Percentiles rank a stretch among this genome's conserved stretches.
phyloP scores from a whole-genome alignment of 805 yeast species.

The Saccharomycopsis sp. region DNA sequence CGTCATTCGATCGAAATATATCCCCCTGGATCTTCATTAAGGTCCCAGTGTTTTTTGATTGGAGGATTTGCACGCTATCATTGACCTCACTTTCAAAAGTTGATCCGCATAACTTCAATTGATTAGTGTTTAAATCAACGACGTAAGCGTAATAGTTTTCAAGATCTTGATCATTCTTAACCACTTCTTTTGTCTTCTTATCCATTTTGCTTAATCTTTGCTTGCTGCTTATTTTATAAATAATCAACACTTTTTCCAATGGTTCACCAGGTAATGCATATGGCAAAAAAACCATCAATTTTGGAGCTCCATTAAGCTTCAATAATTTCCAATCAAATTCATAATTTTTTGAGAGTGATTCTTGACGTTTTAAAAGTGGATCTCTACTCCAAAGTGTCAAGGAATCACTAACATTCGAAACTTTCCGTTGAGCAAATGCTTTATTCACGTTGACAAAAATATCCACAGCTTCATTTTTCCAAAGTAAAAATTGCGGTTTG shows the following conservation, averaged over 20 bases:
- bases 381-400: conserved; percentile 59
- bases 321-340: conserved; percentile 71
- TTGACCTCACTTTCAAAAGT: conserved; percentile 51
- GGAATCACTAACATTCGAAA: conserved; percentile 38
- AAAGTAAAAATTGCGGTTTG: conserved; percentile 61
- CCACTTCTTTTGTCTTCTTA: conserved; percentile 37
- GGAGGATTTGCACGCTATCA: conserved; percentile 31
- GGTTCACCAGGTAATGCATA: conserved; percentile 53
- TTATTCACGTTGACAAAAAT: conserved; percentile 70
- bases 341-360: conserved; percentile 48
- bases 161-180: conserved; percentile 42
- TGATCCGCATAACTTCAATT: conserved; percentile 55
- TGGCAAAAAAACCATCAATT: conserved; percentile 62
- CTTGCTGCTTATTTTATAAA: conserved; percentile 54
- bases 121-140: conserved; percentile 53
- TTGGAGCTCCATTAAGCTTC: conserved; percentile 65
- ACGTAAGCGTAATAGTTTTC: conserved; percentile 55
- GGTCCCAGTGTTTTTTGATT: conserved; percentile 25
- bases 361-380: conserved; percentile 45
- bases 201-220: conserved; percentile 50
- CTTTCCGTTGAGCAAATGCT: conserved; percentile 60
- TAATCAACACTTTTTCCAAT: conserved; percentile 48
- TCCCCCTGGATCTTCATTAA: conserved; percentile 30
- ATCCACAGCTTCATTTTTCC: conserved; percentile 85
- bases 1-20: conserved; percentile 26